Conservation (phyloP, 257 asterid species). For the Handroanthus guayacan region DNA sequence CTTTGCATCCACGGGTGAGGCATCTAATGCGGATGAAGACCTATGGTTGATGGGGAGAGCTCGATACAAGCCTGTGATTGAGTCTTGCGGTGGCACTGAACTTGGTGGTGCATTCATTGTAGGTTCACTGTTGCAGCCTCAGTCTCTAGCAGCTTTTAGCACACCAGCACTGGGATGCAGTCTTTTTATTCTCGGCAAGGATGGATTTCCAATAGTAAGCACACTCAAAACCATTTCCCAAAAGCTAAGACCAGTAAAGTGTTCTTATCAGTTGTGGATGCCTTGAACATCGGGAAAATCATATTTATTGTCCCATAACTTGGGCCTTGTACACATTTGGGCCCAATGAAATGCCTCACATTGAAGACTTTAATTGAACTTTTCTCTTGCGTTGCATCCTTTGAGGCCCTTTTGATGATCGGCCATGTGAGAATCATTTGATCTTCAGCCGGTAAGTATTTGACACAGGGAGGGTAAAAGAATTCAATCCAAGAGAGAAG, state of each 20-base stretch:
- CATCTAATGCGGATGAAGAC: constrained; percentile 92
- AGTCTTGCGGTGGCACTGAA: constrained; percentile 98
- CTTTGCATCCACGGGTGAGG: constrained; percentile 98
- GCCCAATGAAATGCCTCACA: too few relatives aligned
- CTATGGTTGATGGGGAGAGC: constrained; percentile 99
- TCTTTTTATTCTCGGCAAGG: constrained; percentile 83
- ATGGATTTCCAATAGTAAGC: constrained; percentile 86
- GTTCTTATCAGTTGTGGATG: constrained; percentile 23
- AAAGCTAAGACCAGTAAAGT: not conserved
- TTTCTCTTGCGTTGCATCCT: too few relatives aligned
- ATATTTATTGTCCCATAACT: too few relatives aligned
- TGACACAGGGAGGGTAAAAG: too few relatives aligned
- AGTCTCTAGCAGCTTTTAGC: constrained; percentile 92
- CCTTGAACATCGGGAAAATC: not conserved
- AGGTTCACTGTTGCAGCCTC: constrained; percentile 86
- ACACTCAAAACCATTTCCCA: constrained; percentile 36
- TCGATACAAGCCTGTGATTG: constrained; percentile 85
- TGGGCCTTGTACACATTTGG: too few relatives aligned
- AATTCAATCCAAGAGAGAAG: too few relatives aligned
- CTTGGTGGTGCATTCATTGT: constrained; percentile 94
- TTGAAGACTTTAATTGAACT: too few relatives aligned
- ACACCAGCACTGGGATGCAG: constrained; percentile 95
- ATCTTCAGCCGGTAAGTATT: too few relatives aligned
- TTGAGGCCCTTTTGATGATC: too few relatives aligned
- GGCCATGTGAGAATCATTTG: too few relatives aligned